Evolutionary conservation across 2,329 filamentous ascomycete genomes (phyloP).

Genomic region (Epichloe sp.): DNA sequence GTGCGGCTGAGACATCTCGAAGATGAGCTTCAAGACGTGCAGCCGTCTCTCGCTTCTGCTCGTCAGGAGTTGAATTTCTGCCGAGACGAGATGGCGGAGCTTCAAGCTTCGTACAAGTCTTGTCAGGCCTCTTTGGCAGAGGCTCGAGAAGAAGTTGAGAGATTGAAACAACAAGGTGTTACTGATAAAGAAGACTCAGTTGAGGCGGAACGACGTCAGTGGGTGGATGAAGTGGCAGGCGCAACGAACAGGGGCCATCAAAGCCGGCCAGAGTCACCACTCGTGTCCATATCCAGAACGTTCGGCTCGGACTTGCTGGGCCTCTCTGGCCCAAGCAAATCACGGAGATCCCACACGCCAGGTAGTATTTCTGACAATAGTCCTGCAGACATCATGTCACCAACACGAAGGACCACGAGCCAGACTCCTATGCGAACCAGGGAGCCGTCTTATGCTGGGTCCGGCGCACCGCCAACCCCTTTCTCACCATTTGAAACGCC

Average conservation of each 20-base stretch:
- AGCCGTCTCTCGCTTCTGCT: conserved; percentile 48
- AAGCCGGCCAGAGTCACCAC: conserved; percentile 41
- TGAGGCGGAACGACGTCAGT: too few species aligned
- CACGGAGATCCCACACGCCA: conserved; percentile 25
- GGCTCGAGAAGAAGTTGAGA: conserved; percentile 35
- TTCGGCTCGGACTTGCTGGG: conserved; percentile 42
- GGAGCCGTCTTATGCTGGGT: conserved; percentile 23
- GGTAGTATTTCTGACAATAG: conserved; percentile 33
- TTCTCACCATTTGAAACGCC: conserved; percentile 33
- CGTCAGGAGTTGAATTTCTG: conserved; percentile 51
- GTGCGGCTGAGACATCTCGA: conserved; percentile 53
- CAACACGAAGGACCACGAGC: conserved; percentile 35
- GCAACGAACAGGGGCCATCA: conserved; percentile 27
- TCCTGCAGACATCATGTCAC: conserved; percentile 24
- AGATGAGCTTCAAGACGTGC: conserved; percentile 66
- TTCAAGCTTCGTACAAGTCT: conserved; percentile 53
- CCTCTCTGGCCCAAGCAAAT: conserved; percentile 26
- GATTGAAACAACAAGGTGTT: conserved; percentile 25
- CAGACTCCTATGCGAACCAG: conserved; percentile 32
- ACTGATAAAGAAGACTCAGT: conserved; percentile 7
- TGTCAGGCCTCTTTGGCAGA: conserved; percentile 52
- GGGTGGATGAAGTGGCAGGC: conserved; percentile 37
- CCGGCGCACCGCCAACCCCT: conserved; percentile 25
- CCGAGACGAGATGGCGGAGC: conserved; percentile 43
- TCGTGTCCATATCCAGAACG: conserved; percentile 36